Evolutionary conservation across 352 stramenopile species (phyloP).

Genomic region (Globisporangium abappressorium): DNA sequence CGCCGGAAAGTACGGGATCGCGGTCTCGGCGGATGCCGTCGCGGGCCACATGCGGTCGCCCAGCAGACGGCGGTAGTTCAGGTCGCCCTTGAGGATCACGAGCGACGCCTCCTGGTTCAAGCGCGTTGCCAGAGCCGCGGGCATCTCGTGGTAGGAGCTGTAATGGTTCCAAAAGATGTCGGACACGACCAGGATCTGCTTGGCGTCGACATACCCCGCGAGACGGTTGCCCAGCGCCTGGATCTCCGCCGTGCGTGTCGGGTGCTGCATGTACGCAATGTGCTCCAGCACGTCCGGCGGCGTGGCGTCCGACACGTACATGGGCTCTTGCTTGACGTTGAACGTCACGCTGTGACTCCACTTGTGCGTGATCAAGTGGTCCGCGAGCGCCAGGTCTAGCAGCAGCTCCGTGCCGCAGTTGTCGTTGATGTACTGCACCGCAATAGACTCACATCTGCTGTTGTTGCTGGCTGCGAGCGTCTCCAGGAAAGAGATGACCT

Average conservation of each 20-base stretch:
- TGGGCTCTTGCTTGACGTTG: constrained; percentile 69
- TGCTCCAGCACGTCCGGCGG: constrained; percentile 55
- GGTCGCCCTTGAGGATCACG: constrained; percentile 96
- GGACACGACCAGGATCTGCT: constrained; percentile 19
- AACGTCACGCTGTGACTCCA: constrained; percentile 60
- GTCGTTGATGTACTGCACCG: constrained; percentile 73
- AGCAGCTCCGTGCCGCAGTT: constrained; percentile 76
- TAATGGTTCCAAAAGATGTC: constrained; percentile 72
- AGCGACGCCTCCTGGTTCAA: constrained; percentile 56
- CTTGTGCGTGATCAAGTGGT: constrained; percentile 51
- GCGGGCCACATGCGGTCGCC: constrained; percentile 91
- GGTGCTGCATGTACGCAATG: constrained; percentile 47
- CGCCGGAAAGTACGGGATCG: constrained; percentile 73
- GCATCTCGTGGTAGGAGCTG: constrained; percentile 75
- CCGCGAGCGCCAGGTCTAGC: constrained; percentile 58
- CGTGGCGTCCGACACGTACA: constrained; percentile 81
- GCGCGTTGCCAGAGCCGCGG: constrained; percentile 33
- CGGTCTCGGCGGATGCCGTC: constrained; percentile 76
- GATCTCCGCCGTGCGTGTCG: constrained; percentile 34
- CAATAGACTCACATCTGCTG: too few relatives aligned
- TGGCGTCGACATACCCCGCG: constrained; percentile 24
- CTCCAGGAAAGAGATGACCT: constrained; percentile 45
- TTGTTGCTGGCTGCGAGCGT: constrained; percentile 2
- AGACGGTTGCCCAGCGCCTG: constrained; percentile 49
- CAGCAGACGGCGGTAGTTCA: constrained; percentile 96